Evolutionary conservation across 306 rosid species (phyloP), one percentile per base, ranked within the genome.

Genomic region (Malus fusca): DNA sequence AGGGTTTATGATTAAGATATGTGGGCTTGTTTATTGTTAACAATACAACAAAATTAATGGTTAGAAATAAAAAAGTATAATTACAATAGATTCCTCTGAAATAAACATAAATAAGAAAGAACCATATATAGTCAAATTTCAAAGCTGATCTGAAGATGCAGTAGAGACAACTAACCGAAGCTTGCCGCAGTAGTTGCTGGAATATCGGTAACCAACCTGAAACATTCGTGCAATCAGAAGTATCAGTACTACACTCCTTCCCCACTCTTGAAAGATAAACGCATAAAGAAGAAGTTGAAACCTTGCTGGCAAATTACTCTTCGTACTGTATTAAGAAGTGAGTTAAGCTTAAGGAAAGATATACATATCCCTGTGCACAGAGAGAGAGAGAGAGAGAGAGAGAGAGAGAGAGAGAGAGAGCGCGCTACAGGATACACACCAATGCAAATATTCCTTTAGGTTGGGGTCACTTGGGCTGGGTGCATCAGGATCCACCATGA

Each of bases 131-230:
- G 55, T 51, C 18, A 2, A 51, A 42, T 51, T 6, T 15, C 21
- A 51, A 51, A 51, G 55, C 21, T 51, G 55, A 51, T 17, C 6
- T 51, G 55, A 51, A 51, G 55, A 42, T 51, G 55, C 55, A 17
- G 55, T 61, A 25, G 66, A 14, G 25, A 61, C 66, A 22, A 64
- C 90, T 26, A 60, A 90, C 96, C 98, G 44, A 85, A 92, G 78
- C 21, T 74, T 64, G 92, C 86, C 15, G 94, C 92, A 2, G 98
- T 89, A 44, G 96, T 87, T 75, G 86, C 98, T 17, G 98, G 98
- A 81, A 92, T 92, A 86, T 90, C 98, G 66, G 94, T 90, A 58
- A 92, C 98, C 87, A 92, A 72, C 97, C 97, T 94, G 76, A 21
- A 69, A 64, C 21, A 11, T 30, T 30, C 12, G 44, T 15, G 33